A percentile compares a stretch with the other conserved stretches of the same genome.
These are phyloP conservation scores for Apiotrichum gracile DNA, from an alignment of 1,284 basidiomycete genomes.

Conservation along the genomic window DNA sequence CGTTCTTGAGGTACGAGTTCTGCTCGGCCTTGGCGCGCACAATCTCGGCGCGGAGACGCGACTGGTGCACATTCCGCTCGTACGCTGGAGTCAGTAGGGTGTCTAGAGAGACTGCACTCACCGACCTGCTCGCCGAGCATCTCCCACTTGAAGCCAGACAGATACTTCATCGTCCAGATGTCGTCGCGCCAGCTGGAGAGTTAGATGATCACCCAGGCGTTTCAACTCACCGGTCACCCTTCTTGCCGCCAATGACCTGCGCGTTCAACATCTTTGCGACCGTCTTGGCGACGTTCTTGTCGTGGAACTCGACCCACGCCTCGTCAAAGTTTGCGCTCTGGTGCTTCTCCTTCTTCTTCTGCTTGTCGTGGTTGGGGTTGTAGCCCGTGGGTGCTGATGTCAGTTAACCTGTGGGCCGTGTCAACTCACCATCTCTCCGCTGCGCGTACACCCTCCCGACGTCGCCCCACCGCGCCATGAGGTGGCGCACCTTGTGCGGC, in stretches of 20 bases:
- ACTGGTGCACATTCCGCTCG: conserved; percentile 81
- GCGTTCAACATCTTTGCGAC: conserved; percentile 96
- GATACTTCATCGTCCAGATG: conserved; percentile 99
- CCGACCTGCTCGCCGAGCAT: conserved; percentile 98
- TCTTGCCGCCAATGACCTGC: conserved; percentile 89
- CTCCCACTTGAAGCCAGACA: conserved; percentile 97
- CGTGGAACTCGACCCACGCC: conserved; percentile 97
- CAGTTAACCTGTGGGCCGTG: not conserved
- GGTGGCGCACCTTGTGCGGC: conserved; percentile 88
- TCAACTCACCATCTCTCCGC: conserved; percentile 60
- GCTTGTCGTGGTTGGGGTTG: conserved; percentile 25
- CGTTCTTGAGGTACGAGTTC: conserved; percentile 86
- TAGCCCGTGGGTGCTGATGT: conserved; percentile 32
- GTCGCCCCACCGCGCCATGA: conserved; percentile 78
- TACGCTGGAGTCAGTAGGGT: conserved; percentile 58
- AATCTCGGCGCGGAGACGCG: conserved; percentile 82
- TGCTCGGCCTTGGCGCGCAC: conserved; percentile 84
- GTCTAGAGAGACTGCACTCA: conserved; percentile 49
- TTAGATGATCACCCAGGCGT: not conserved
- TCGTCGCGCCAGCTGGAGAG: conserved; percentile 77
- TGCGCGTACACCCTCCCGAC: conserved; percentile 81
- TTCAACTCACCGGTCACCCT: conserved; percentile 53
- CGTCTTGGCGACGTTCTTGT: conserved; percentile 83
- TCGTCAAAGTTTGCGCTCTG: conserved; percentile 84
- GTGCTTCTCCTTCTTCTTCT: conserved; percentile 53